Evolutionary conservation across 257 asterid genomes (phyloP).

Genomic region (Solanum arcanum): DNA sequence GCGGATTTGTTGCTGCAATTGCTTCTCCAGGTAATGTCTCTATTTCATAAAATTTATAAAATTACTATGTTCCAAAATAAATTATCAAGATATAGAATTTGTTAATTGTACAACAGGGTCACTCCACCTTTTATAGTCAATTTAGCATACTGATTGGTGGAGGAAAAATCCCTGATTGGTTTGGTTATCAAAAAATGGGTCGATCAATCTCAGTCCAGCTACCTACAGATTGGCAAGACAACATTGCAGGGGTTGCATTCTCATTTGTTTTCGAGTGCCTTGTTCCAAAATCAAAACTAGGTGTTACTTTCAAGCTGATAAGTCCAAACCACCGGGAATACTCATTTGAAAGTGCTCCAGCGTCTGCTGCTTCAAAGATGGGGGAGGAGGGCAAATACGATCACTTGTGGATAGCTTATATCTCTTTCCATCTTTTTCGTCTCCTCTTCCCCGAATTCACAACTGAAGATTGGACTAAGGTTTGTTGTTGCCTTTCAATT

Average conservation of each 20-base stretch:
- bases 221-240: background rate
- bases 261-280: background rate
- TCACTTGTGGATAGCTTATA: conserved; percentile 4
- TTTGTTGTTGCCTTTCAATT: background rate
- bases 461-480: conserved; percentile 1
- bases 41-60: background rate
- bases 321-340: background rate
- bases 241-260: background rate
- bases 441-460: background rate
- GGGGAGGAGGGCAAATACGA: background rate
- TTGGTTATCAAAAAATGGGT: background rate
- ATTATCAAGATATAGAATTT: background rate
- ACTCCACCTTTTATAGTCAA: background rate
- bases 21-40: conserved; percentile 2
- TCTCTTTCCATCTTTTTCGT: background rate
- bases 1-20: background rate
- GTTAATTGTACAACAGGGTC: background rate
- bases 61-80: background rate
- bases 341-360: background rate
- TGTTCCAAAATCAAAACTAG: background rate
- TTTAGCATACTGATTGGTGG: conserved; percentile 1
- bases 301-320: conserved; percentile 3
- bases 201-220: background rate
- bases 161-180: background rate
- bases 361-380: background rate